Evolutionary conservation across 192 early-diverging fungal species (phyloP), one percentile per base, ranked within the genome.

Genomic region (Entomortierella beljakovae): DNA sequence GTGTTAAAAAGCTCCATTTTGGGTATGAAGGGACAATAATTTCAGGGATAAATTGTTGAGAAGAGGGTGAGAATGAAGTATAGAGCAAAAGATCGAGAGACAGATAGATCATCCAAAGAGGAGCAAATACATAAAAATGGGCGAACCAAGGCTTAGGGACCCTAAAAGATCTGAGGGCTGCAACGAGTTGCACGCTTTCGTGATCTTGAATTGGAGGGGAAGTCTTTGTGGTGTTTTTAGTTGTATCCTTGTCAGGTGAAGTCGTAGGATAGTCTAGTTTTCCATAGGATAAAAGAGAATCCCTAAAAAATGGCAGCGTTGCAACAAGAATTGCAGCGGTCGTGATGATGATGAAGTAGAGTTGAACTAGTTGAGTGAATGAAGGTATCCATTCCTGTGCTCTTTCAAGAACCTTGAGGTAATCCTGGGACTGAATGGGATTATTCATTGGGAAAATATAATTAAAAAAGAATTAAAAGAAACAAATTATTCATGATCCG

Each of bases 121-220:
- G 37, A 4, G 83, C 86, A 35, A 80, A 57, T 3, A 84, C 53
- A 59, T 89, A 89, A 69, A 87, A 89, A 55, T 89, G 85, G 2
- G 65, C 55, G 72, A 89, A 89, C 66, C 79, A 89, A 10, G 50
- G 18, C 55, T 89, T 89, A 20, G 86, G 83, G 2, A 89, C 86
- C 32, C 50, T 61, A 18, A 69, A 6, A 0, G 34, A 28, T 48
- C 50, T 51, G 53, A 77, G 51, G 10, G 38, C 3, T 15, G 18
- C 28, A 23, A 68, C 2, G 28, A 58, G 40, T 43, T 16, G 33
- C 9, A 32, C n/a, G n/a, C n/a, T n/a, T n/a, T n/a, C 46, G 18
- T 50, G 55, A 40, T 40, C 31, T 11, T 28, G 9, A 33, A 13
- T 9, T 6, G 15, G 37, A 1, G 34, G 3, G 11, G 51, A 20